These are phyloP conservation scores for Tilletia walkeri DNA, from an alignment of 1,284 basidiomycete species.

Conservation along the genomic window DNA sequence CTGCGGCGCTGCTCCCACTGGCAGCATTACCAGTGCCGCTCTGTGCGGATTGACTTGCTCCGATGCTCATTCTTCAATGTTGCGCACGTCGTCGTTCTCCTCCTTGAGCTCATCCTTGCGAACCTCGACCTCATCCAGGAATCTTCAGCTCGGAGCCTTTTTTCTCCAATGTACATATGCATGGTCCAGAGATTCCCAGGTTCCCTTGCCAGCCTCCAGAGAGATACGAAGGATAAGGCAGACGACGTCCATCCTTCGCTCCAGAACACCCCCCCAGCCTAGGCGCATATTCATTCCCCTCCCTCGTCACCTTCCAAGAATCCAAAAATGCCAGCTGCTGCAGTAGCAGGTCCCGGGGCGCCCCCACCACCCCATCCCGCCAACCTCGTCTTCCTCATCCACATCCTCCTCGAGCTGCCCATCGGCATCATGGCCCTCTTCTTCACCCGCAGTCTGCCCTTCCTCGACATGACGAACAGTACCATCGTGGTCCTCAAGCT, in stretches of 20 bases:
- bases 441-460: constrained; percentile 66
- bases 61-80: too few species aligned
- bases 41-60: too few species aligned
- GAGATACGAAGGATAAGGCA: too few species aligned
- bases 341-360: constrained; percentile 2
- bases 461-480: constrained; percentile 76
- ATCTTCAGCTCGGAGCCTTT: neutral
- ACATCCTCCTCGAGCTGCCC: constrained; percentile 73
- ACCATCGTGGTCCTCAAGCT: constrained; percentile 69
- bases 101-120: constrained; percentile 6
- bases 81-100: neutral
- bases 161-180: too few species aligned
- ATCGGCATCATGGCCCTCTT: constrained; percentile 71
- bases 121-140: neutral
- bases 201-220: too few species aligned
- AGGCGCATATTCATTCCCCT: too few species aligned
- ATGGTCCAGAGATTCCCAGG: too few species aligned
- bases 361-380: constrained; percentile 9
- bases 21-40: too few species aligned
- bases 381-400: constrained; percentile 66
- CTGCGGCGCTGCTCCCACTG: neutral
- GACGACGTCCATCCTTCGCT: too few species aligned
- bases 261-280: too few species aligned
- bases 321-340: constrained; percentile 1
- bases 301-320: too few species aligned